phyloP scores from a whole-genome alignment of 805 yeast species.

The Torulaspora indica region DNA sequence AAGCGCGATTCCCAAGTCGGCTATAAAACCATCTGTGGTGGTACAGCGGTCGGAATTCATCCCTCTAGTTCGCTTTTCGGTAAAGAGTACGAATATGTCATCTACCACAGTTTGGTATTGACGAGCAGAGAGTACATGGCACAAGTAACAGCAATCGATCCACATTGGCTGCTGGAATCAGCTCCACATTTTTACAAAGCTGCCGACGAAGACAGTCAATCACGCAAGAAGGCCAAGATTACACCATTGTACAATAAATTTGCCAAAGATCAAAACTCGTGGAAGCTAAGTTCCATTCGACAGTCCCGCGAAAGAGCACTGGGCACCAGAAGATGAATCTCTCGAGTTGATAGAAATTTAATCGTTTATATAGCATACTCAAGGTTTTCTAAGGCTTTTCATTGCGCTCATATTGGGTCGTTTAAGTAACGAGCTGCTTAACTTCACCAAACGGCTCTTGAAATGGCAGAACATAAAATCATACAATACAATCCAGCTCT shows the following conservation, averaged over 20 bases:
- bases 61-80: conserved; percentile 76
- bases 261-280: conserved; percentile 58
- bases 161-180: conserved; percentile 65
- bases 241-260: conserved; percentile 65
- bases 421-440: background rate
- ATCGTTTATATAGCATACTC: background rate
- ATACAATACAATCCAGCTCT: background rate
- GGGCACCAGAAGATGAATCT: conserved; percentile 25
- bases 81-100: conserved; percentile 64
- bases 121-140: conserved; percentile 92
- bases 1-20: conserved; percentile 70
- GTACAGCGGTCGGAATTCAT: conserved; percentile 73
- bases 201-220: conserved; percentile 50
- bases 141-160: conserved; percentile 75
- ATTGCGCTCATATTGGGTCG: background rate
- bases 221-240: conserved; percentile 58
- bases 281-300: conserved; percentile 62
- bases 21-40: conserved; percentile 63
- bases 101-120: conserved; percentile 75
- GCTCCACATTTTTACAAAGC: conserved; percentile 73
- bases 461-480: conserved; percentile 2
- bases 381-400: background rate
- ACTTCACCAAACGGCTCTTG: background rate
- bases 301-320: conserved; percentile 32
- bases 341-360: background rate